These are phyloP conservation scores for Aureobasidium sp. DNA, from an alignment of 2,329 filamentous ascomycete species.

Conservation along the genomic window DNA sequence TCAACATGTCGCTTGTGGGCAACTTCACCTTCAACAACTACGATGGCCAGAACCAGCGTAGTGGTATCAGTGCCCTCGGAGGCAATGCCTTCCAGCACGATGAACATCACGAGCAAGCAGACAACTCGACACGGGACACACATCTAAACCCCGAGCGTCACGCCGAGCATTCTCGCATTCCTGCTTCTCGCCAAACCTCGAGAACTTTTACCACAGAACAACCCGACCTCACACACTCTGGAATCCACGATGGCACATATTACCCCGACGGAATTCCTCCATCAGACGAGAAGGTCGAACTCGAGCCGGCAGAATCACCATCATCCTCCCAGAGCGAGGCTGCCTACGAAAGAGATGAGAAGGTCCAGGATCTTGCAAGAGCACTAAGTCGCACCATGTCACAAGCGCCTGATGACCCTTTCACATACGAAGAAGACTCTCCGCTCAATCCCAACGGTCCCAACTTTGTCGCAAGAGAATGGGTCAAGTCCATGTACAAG, in stretches of 20 bases:
- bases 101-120: conserved; percentile 2
- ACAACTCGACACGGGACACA: not conserved
- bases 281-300: conserved; percentile 11
- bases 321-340: conserved; percentile 7
- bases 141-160: not conserved
- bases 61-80: conserved; percentile 30
- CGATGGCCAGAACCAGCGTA: conserved; percentile 33
- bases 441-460: conserved; percentile 40
- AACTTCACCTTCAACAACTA: conserved; percentile 37
- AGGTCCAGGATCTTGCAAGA: conserved; percentile 5
- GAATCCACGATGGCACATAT: conserved; percentile 19
- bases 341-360: conserved; percentile 9
- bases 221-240: not conserved
- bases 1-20: conserved; percentile 37
- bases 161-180: not conserved
- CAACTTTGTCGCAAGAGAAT: conserved; percentile 43
- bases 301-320: conserved; percentile 12
- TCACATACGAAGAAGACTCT: conserved; percentile 35
- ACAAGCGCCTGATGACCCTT: conserved; percentile 27
- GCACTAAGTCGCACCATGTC: conserved; percentile 12
- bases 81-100: conserved; percentile 25
- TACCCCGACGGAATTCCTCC: conserved; percentile 18
- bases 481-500: conserved; percentile 46
- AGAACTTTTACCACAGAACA: not conserved
- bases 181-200: conserved; percentile 7